Evolutionary conservation across 1,284 basidiomycete species (phyloP), one percentile per base, ranked within the genome.

Genomic region (Apiotrichum gamsii): DNA sequence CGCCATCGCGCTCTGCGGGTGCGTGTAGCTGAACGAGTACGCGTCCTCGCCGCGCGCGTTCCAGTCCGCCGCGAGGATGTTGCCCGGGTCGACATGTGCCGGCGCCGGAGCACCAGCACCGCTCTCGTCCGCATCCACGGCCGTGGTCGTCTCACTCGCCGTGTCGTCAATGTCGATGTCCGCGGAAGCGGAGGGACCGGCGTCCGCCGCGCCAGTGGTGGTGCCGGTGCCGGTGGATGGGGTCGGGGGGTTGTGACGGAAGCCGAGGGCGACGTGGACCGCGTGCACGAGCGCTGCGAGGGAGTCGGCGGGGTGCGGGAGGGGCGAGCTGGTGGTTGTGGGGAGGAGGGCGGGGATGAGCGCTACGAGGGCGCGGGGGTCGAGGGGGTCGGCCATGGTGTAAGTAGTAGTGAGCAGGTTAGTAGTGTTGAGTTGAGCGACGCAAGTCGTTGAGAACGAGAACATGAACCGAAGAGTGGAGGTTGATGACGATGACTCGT

Each of bases 271-370:
- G 8, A 64, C 58, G 47, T 75, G 73, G 21, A 76, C 64, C 4
- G 74, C 52, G 50, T 77, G 75, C 2, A 73, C 55, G 28, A 75
- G 54, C 16, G 68, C 60, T 8, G 72, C 70, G 33, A 75, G 49
- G 1, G 66, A 66, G 44, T 72, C 69, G 13, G 68, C 65, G 5
- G 72, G 65, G 8, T 56, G 54, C 14, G 57, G 57, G 5, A 74
- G 56, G 1, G 68, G 62, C 1, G 67, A 64, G 15, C 23, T 41
- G 1, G 64, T 59, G 16, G 45, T 47, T n/a, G 36, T 30, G 1
- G 69, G 65, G 3, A 69, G 48, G 9, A 66, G 56, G 18, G 43
- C 43, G 13, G 49, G 56, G 5, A 65, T 49, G 20, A 59, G 51
- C 13, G 38, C 18, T 1, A 68, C 51, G 0, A 72, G 48, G 3